Evolutionary conservation across 495 filamentous ascomycete genomes (phyloP), one percentile per base, ranked within the genome.

Genomic region (Penicillium chermesinum): DNA sequence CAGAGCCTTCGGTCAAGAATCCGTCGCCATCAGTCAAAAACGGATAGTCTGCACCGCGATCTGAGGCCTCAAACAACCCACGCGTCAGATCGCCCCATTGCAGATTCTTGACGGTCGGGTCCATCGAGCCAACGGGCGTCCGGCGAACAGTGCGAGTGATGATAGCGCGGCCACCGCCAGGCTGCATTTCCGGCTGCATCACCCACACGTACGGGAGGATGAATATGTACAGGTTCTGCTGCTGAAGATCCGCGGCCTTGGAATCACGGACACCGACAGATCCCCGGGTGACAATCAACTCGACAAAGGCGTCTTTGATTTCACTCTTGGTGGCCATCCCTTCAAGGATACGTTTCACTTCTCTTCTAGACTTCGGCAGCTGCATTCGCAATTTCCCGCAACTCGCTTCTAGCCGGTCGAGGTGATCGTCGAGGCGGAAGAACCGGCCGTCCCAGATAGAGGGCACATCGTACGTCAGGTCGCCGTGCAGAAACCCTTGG

Each of bases 81-180:
- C 66, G 68, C 6, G 50, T 57, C 46, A 71, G 44, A 44, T 71
- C 68, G 0, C 68, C 68, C 66, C 66, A 71, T 48, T 71, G 68
- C 44, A 71, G 48, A 32, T 72, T 72, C 57, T 72, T 72, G 36
- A 72, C 47, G 2, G 65, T 72, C 1, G 69, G 69, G 40, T 72
- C 69, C 13, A 70, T 59, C 0, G 63, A 54, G 0, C 69, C 64
- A 1, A 63, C 63, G 0, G 69, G 62, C 1, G 54, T 50, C 0
- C 69, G 61, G 0, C 62, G 61, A 5, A 72, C 67, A 13, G 69
- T 70, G 7, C 69, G 59, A 0, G 69, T 62, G 15, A 72, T 47
- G 16, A 72, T 56, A 0, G 69, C 66, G n/a, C 49, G 59, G 12
- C 69, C 69, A n/a, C 69, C 69, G 7, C 13, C 17, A 1, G 16